phyloP scores from a whole-genome alignment of 768 basidiomycete genomes.

The Lentinula sp. region DNA sequence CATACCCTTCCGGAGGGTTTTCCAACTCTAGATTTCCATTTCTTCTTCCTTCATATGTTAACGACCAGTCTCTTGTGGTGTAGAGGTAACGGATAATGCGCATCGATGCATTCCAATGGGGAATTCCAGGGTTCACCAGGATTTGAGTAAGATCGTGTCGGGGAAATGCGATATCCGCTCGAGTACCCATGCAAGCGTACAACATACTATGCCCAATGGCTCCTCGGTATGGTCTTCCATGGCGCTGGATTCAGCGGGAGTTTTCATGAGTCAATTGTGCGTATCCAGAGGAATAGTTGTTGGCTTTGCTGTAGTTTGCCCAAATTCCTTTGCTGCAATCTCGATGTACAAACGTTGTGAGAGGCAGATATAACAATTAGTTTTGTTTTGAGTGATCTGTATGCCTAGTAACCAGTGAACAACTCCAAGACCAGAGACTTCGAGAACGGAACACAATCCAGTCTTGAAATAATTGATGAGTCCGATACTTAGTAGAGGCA shows the following conservation, averaged over 20 bases:
- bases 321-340: slow-evolving; percentile 16
- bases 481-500: background rate
- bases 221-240: slow-evolving; percentile 15
- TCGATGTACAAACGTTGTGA: slow-evolving; percentile 16
- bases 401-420: slow-evolving; percentile 25
- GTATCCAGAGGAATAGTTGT: slow-evolving; percentile 3
- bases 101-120: slow-evolving; percentile 26
- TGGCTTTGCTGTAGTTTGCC: slow-evolving; percentile 9
- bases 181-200: slow-evolving; percentile 19
- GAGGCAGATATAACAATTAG: slow-evolving; percentile 11
- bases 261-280: background rate
- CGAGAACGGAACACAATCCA: slow-evolving; percentile 11
- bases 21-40: background rate
- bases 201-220: slow-evolving; percentile 19
- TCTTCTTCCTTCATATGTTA: slow-evolving; percentile 7
- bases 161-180: slow-evolving; percentile 24
- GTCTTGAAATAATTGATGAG: slow-evolving; percentile 14
- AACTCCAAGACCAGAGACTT: slow-evolving; percentile 21
- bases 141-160: slow-evolving; percentile 19
- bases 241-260: slow-evolving; percentile 1
- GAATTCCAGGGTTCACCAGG: slow-evolving; percentile 15
- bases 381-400: slow-evolving; percentile 12
- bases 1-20: background rate
- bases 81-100: slow-evolving; percentile 27
- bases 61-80: slow-evolving; percentile 4